These are phyloP conservation scores for Tanacetum coccineum DNA, from an alignment of 129 eudicot genomes.

Conservation along the genomic window DNA sequence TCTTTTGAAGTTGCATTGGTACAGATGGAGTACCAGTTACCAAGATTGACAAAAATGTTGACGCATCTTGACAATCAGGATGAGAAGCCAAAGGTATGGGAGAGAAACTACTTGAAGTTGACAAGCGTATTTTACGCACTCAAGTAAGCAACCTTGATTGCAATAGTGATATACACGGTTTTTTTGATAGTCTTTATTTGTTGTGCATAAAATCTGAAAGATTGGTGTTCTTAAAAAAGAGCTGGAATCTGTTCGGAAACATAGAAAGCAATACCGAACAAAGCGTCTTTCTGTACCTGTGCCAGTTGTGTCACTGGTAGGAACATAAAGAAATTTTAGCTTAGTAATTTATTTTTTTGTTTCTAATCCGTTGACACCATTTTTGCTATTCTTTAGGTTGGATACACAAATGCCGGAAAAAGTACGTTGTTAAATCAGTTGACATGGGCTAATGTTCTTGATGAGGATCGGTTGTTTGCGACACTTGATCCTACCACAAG, in stretches of 20 bases:
- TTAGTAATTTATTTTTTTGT: not conserved
- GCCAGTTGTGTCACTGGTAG: conserved; percentile 86
- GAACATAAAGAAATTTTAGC: not conserved
- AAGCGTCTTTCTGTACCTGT: conserved; percentile 72
- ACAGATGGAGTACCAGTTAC: conserved; percentile 94
- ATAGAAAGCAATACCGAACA: conserved; percentile 84
- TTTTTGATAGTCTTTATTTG: conserved; percentile 1
- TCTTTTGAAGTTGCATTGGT: conserved; percentile 71
- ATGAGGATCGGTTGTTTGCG: conserved; percentile 86
- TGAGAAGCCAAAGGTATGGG: conserved; percentile 98
- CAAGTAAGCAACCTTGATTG: conserved; percentile 53
- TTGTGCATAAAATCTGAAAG: conserved; percentile 30
- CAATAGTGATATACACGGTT: not conserved
- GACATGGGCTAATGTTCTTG: conserved; percentile 96
- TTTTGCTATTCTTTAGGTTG: conserved; percentile 46
- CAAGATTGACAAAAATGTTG: too few relatives aligned
- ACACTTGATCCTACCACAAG: conserved; percentile 98
- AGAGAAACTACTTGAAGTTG: too few relatives aligned
- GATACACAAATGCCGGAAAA: conserved; percentile 80
- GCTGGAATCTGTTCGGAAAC: conserved; percentile 82
- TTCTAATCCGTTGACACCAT: not conserved
- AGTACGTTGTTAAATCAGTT: too few relatives aligned
- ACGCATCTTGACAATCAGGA: conserved; percentile 96
- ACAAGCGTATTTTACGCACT: conserved; percentile 88
- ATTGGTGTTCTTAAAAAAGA: conserved; percentile 80